phyloP scores from a whole-genome alignment of 2,329 filamentous ascomycete species.

The Rhinocladiella mackenziei region DNA sequence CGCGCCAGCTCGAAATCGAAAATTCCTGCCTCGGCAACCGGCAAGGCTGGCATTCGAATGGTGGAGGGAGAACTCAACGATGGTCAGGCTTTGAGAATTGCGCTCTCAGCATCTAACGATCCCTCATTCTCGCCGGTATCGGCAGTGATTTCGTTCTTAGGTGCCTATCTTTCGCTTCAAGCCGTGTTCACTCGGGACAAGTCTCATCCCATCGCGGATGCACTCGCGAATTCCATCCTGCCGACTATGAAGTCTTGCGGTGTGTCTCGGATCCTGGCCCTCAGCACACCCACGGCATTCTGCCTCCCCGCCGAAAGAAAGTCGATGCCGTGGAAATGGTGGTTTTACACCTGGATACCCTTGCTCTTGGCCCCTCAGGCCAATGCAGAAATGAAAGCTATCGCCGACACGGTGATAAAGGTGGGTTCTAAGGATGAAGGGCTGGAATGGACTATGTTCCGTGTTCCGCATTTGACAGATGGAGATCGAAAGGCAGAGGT shows the following conservation, averaged over 20 bases:
- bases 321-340: constrained; percentile 16
- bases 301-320: constrained; percentile 3
- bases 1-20: constrained; percentile 5
- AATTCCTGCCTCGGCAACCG: constrained; percentile 1
- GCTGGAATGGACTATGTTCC: constrained; percentile 21
- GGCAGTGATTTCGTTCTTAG: constrained; percentile 16
- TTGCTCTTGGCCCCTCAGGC: constrained; percentile 16
- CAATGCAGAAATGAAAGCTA: constrained; percentile 20
- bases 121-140: constrained; percentile 10
- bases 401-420: constrained; percentile 11
- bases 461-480: constrained; percentile 15
- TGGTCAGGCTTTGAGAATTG: background rate
- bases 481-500: constrained; percentile 8
- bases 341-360: constrained; percentile 14
- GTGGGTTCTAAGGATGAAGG: constrained; percentile 3
- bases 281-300: constrained; percentile 17
- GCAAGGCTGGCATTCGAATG: constrained; percentile 7
- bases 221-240: constrained; percentile 11
- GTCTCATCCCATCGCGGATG: constrained; percentile 20
- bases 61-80: constrained; percentile 18
- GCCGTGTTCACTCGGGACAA: constrained; percentile 13
- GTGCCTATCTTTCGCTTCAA: constrained; percentile 11
- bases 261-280: constrained; percentile 16
- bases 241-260: constrained; percentile 12
- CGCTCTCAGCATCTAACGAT: constrained; percentile 9